A percentile compares a stretch with the other conserved stretches of the same genome.
phyloP scores from a whole-genome alignment of 805 yeast species.

The Soucietia sequanensis region DNA sequence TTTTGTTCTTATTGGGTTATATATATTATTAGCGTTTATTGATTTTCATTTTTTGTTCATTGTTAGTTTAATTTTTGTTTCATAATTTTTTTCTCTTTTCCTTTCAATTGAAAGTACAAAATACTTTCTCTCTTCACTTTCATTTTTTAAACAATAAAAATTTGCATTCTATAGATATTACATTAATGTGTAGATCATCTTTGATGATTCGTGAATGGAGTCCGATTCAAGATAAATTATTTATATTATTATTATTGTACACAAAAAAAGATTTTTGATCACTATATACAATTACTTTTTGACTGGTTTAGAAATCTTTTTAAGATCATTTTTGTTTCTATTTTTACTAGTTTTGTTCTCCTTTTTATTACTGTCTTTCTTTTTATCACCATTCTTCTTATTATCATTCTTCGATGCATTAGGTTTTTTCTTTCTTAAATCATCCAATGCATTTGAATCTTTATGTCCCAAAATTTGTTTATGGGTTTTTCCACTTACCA shows the following conservation, averaged over 20 bases:
- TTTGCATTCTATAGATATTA: no score
- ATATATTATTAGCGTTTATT: no score
- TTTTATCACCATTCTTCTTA: conserved; percentile 8
- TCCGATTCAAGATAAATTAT: no score
- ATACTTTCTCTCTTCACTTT: no score
- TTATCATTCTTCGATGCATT: conserved; percentile 12
- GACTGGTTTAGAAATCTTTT: not conserved
- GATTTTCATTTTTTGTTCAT: no score
- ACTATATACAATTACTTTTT: no score
- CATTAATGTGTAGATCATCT: no score
- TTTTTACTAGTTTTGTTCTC: conserved; percentile 3
- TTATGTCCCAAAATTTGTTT: conserved; percentile 67
- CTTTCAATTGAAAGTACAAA: conserved; percentile 1
- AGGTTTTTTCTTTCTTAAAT: conserved; percentile 30
- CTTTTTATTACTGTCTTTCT: conserved; percentile 6
- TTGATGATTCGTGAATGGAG: no score
- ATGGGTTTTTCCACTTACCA: conserved; percentile 68
- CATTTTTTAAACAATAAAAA: no score
- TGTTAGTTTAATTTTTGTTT: conserved; percentile 4
- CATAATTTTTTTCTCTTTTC: conserved; percentile 1
- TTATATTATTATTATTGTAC: no score
- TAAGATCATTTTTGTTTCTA: conserved; percentile 1
- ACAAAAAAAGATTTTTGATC: no score
- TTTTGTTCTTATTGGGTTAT: no score
- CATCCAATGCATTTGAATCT: conserved; percentile 65